Base-by-base conservation (phyloP, 2,329 filamentous ascomycete species). In the Colletotrichum simmondsii region DNA sequence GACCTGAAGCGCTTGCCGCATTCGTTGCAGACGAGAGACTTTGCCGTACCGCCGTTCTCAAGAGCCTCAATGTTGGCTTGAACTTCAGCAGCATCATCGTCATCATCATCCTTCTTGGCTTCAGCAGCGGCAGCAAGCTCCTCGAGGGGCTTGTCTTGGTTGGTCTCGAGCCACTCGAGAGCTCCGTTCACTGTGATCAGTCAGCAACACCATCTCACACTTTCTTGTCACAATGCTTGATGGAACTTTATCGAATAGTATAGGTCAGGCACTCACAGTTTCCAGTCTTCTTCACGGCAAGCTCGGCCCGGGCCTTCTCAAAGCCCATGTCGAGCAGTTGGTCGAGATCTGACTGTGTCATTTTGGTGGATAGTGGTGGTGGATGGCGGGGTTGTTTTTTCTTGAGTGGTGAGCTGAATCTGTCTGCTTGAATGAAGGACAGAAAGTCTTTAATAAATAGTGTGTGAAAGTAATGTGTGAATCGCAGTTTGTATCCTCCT, bases 81-180 rank as follows among this genome's bases (percentile, higher is more conserved):
- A 6, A 85, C 86, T 32, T 86, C 83, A 11, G 85, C 85, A 16
- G 75, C 87, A 2, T 87, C 87, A 10, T 90, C 87, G 28, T 80
- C 79, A 5, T 81, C 79, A 4, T 81, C 82, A 1, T 81, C 81
- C 28, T 82, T 80, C 16, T 77, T 78, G 10, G 79, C 79, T 24
- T 77, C 76, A 16, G 80, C 77, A 6, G 82, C 81, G 4, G 85
- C 85, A 75, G 94, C 89, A 74, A 98, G 92, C 71, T 97, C 92
- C 49, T 98, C 95, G 54, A 98, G 81, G 1, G 94, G 88, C 77
- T 94, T 97, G 82, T 98, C 95, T 81, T 97, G 92, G 80, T 97
- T 97, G 77, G 93, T 90, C 81, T 97, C 95, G 1, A 99, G 90
- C 97, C 97, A 99, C 85, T 98, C 94, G 71, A 99, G 89, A 65